These are phyloP conservation scores for Ustilago loliicola DNA, from an alignment of 1,284 basidiomycete genomes.

Conservation along the genomic window DNA sequence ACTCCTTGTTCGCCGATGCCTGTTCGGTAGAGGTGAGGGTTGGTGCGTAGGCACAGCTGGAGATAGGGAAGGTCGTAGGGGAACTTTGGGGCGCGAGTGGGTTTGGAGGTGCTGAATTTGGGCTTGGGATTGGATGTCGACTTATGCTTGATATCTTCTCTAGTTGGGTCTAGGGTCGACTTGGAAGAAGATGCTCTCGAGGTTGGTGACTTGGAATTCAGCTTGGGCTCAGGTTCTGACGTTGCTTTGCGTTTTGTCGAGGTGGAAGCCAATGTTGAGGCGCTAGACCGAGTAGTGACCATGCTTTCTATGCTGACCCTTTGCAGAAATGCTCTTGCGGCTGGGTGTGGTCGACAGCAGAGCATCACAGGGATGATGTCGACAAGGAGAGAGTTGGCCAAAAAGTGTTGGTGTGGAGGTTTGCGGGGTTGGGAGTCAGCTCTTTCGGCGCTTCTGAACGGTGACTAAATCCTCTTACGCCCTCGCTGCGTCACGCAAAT, in stretches of 20 bases:
- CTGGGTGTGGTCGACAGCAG: background rate
- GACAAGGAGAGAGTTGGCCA: background rate
- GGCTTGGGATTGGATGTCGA: background rate
- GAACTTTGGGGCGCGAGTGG: conserved; percentile 21
- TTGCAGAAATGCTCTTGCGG: background rate
- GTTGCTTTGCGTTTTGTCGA: background rate
- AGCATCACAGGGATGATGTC: too few species aligned
- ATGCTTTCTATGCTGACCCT: background rate
- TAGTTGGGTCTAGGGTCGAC: background rate
- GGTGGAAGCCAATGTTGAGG: background rate
- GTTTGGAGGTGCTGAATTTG: conserved; percentile 1
- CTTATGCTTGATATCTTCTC: background rate
- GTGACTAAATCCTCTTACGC: conserved; percentile 1
- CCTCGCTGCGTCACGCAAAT: background rate
- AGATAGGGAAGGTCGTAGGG: conserved; percentile 42
- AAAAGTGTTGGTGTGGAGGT: conserved; percentile 45
- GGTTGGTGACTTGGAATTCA: too few species aligned
- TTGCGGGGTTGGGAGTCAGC: conserved; percentile 25
- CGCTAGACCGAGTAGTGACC: conserved; percentile 27
- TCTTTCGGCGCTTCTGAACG: background rate
- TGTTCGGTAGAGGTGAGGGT: conserved; percentile 47
- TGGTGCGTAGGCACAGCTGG: conserved; percentile 25
- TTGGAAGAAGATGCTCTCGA: background rate
- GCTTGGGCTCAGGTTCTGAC: background rate
- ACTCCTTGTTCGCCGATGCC: conserved; percentile 56